phyloP scores from a whole-genome alignment of 305 asterid genomes.

The Rubia occidens region DNA sequence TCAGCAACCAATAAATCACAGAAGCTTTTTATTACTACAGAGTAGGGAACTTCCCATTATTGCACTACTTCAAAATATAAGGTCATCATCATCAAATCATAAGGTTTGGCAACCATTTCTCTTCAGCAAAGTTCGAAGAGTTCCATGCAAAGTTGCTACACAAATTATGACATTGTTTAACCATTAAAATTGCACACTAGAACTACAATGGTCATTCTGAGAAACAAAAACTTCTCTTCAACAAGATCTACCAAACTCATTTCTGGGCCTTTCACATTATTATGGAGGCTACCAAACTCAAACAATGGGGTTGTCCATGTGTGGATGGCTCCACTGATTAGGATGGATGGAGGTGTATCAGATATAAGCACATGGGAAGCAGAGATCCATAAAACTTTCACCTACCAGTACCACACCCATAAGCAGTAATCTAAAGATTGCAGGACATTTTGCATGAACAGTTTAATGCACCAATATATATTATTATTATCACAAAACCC shows the following conservation, averaged over 20 bases:
- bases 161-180: not conserved
- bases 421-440: constrained; percentile 10
- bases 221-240: not conserved
- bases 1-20: constrained; percentile 14
- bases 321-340: constrained; percentile 17
- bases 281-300: constrained; percentile 11
- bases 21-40: not conserved
- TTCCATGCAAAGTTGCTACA: not conserved
- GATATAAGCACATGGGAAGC: constrained; percentile 20
- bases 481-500: not conserved
- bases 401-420: constrained; percentile 22
- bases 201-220: not conserved
- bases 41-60: not conserved
- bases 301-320: constrained; percentile 12
- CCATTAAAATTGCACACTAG: not conserved
- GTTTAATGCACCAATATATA: not conserved
- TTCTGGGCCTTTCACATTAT: constrained; percentile 15
- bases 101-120: not conserved
- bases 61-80: not conserved
- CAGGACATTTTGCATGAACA: constrained; percentile 14
- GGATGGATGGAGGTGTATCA: constrained; percentile 7
- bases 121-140: not conserved
- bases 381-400: constrained; percentile 21
- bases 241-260: not conserved
- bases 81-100: not conserved